phyloP scores from a whole-genome alignment of 1,284 basidiomycete genomes.

The Phellopilus nigrolimitatus region DNA sequence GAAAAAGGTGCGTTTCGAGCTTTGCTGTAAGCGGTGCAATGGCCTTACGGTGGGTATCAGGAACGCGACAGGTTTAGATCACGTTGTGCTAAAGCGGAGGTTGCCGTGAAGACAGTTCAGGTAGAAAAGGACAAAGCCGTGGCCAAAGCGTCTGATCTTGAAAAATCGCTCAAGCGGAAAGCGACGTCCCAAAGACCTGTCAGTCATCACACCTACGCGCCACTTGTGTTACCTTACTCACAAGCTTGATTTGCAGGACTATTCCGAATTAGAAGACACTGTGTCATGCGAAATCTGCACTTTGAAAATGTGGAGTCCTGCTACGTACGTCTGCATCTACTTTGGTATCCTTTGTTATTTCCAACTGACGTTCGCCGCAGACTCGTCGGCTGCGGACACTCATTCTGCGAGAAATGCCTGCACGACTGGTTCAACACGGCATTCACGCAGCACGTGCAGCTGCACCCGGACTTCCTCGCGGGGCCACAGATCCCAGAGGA shows the following conservation, averaged over 20 bases:
- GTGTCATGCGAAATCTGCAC: slow-evolving; percentile 13
- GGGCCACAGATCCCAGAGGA: slow-evolving; percentile 25
- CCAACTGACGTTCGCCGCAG: slow-evolving; percentile 29
- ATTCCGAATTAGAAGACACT: slow-evolving; percentile 7
- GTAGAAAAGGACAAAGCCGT: background rate
- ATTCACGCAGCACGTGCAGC: slow-evolving; percentile 42
- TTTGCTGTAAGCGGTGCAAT: background rate
- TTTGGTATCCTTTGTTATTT: background rate
- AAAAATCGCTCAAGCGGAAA: background rate
- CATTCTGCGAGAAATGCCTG: slow-evolving; percentile 60
- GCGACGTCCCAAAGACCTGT: background rate
- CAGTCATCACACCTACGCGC: background rate
- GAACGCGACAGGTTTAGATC: no score
- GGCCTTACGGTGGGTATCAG: no score
- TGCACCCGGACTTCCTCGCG: slow-evolving; percentile 42
- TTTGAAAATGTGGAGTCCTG: slow-evolving; percentile 14
- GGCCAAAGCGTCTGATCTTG: background rate
- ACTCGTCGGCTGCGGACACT: slow-evolving; percentile 62
- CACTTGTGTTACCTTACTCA: background rate
- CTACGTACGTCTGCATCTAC: slow-evolving; percentile 6
- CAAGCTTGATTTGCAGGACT: slow-evolving; percentile 1
- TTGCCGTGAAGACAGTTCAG: background rate
- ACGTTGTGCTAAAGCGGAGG: no score
- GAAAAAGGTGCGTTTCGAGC: slow-evolving; percentile 5
- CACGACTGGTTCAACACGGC: slow-evolving; percentile 60